A percentile compares a stretch with the other conserved stretches of the same genome.
Evolutionary conservation across 2,329 filamentous ascomycete genomes (phyloP).

Genomic region (Alternaria sp.): DNA sequence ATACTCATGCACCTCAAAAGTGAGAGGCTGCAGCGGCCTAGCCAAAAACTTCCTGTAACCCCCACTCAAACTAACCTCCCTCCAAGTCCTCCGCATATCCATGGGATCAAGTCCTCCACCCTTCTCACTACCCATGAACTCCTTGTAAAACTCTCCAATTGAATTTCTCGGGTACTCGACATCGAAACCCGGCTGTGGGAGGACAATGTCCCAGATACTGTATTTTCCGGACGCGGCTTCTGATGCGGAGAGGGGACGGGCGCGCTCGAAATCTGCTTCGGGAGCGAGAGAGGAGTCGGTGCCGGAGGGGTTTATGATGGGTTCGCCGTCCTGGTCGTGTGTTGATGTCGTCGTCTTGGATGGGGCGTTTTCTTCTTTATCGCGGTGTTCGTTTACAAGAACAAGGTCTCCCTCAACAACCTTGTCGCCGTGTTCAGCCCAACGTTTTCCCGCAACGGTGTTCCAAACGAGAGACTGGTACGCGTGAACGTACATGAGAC

Average conservation of each 20-base stretch:
- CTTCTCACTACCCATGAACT: slow-evolving; percentile 82
- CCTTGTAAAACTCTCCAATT: slow-evolving; percentile 82
- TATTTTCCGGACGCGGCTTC: slow-evolving; percentile 81
- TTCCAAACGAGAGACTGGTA: slow-evolving; percentile 98
- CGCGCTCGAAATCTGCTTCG: slow-evolving; percentile 71
- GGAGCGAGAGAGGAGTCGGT: slow-evolving; percentile 64
- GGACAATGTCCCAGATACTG: slow-evolving; percentile 85
- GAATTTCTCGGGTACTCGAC: slow-evolving; percentile 86
- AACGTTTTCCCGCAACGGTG: slow-evolving; percentile 80
- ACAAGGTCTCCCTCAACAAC: slow-evolving; percentile 90
- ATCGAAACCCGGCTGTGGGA: slow-evolving; percentile 92
- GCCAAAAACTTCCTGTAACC: slow-evolving; percentile 87
- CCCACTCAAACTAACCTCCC: slow-evolving; percentile 88
- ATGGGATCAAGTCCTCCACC: slow-evolving; percentile 84
- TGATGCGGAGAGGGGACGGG: slow-evolving; percentile 76
- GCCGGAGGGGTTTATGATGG: slow-evolving; percentile 68
- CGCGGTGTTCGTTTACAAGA: slow-evolving; percentile 67
- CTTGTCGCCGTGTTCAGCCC: slow-evolving; percentile 74
- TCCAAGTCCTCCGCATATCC: slow-evolving; percentile 85
- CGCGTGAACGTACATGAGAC: slow-evolving; percentile 95
- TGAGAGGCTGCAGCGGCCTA: slow-evolving; percentile 69
- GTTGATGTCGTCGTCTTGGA: slow-evolving; percentile 31
- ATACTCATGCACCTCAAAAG: slow-evolving; percentile 76
- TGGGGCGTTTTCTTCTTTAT: slow-evolving; percentile 50
- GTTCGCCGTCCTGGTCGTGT: slow-evolving; percentile 70